Conservation (phyloP, 441 rosid genomes). For the Mallotus repandus region DNA sequence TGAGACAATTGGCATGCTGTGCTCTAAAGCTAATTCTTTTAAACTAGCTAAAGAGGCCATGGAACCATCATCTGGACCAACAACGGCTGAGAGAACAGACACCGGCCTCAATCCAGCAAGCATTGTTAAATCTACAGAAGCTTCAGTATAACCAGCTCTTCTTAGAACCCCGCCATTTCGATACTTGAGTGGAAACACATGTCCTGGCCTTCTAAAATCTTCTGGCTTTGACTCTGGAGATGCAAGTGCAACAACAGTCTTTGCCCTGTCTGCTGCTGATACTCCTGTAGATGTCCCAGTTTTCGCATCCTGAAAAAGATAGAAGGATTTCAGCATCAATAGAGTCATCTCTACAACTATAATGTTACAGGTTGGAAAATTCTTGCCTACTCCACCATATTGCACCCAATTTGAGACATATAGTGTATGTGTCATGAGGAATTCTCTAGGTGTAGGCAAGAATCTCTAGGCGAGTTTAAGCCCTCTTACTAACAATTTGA, state of each 20-base stretch:
- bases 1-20: slow-evolving; percentile 61
- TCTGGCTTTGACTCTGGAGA: slow-evolving; percentile 52
- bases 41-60: slow-evolving; percentile 50
- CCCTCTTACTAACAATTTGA: neutral
- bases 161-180: slow-evolving; percentile 76
- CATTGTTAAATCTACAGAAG: slow-evolving; percentile 69
- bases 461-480: too few relatives aligned
- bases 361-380: too few relatives aligned
- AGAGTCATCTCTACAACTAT: neutral
- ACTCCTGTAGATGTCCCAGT: slow-evolving; percentile 65
- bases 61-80: slow-evolving; percentile 68
- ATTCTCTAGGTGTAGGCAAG: too few relatives aligned
- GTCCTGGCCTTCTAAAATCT: slow-evolving; percentile 86
- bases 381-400: too few relatives aligned
- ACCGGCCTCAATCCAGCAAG: slow-evolving; percentile 60
- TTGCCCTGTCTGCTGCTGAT: slow-evolving; percentile 69
- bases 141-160: slow-evolving; percentile 92
- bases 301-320: slow-evolving; percentile 58
- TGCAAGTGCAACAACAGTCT: slow-evolving; percentile 66
- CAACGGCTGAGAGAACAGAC: slow-evolving; percentile 64
- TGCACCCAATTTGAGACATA: too few relatives aligned
- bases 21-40: slow-evolving; percentile 50
- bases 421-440: too few relatives aligned
- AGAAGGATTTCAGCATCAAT: neutral
- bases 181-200: slow-evolving; percentile 84